phyloP scores from a whole-genome alignment of 805 yeast genomes.

The Schizosaccharomyces cryophilus region DNA sequence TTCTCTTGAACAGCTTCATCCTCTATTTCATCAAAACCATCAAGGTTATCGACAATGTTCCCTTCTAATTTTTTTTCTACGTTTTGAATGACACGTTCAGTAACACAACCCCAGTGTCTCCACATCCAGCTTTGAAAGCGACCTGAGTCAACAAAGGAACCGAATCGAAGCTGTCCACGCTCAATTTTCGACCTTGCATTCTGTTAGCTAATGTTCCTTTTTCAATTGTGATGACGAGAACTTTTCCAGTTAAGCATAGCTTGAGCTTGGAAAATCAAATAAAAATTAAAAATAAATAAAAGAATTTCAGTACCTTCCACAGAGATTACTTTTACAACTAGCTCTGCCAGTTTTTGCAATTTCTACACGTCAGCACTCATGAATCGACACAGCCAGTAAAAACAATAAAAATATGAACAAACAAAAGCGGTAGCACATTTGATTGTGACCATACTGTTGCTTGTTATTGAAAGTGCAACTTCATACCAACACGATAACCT shows the following conservation, averaged over 20 bases:
- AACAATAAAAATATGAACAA: not conserved
- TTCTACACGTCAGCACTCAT: not conserved
- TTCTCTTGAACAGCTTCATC: not conserved
- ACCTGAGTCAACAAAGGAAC: not conserved
- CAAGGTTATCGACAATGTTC: not conserved
- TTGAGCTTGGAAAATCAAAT: not conserved
- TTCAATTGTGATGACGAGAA: not conserved
- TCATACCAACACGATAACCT: not conserved
- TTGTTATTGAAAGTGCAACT: too few species aligned
- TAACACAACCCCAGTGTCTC: slow-evolving; percentile 3
- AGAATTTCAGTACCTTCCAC: not conserved
- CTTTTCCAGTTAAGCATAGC: not conserved
- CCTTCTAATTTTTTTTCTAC: not conserved
- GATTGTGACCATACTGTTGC: not conserved
- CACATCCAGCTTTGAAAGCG: slow-evolving; percentile 1
- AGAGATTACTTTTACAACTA: not conserved
- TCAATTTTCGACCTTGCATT: not conserved
- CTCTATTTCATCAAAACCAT: not conserved
- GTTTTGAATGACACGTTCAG: not conserved
- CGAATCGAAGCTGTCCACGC: not conserved
- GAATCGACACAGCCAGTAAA: not conserved
- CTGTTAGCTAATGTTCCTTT: not conserved
- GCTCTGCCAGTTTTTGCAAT: not conserved
- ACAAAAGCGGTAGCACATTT: not conserved
- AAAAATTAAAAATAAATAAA: not conserved